Conservation (phyloP, 345 rosid genomes). For the Salix caprea region DNA sequence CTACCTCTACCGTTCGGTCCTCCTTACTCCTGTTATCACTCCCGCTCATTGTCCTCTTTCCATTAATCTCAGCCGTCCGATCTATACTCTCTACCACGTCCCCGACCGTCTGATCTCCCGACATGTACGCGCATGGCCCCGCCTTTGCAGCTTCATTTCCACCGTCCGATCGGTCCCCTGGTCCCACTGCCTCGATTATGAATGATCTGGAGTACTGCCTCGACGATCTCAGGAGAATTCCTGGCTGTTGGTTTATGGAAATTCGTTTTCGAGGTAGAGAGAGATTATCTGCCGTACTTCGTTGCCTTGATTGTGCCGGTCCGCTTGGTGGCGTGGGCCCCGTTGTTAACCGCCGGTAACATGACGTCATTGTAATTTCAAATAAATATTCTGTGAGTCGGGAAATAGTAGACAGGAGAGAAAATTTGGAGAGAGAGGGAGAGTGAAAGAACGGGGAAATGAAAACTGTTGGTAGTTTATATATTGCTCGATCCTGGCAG, state of each 20-base stretch:
- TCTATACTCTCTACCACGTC: constrained; percentile 12
- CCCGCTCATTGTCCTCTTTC: background rate
- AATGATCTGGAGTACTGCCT: constrained; percentile 18
- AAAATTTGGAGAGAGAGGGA: background rate
- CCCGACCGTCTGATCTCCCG: constrained; percentile 29
- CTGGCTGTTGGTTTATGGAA: constrained; percentile 23
- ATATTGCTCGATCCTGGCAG: no score
- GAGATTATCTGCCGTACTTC: constrained; percentile 19
- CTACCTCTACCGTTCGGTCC: constrained; percentile 45
- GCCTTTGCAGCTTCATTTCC: constrained; percentile 25
- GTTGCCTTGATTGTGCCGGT: constrained; percentile 22
- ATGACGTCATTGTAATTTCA: constrained; percentile 40
- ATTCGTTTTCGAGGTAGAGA: constrained; percentile 20
- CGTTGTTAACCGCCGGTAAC: constrained; percentile 43
- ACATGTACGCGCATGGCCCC: constrained; percentile 38
- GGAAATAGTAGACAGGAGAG: background rate
- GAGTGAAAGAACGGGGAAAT: background rate
- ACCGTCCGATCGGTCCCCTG: constrained; percentile 40
- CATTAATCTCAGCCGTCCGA: constrained; percentile 26
- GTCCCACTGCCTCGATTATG: constrained; percentile 29
- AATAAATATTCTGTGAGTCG: background rate
- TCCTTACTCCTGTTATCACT: constrained; percentile 5
- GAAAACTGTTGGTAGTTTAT: background rate
- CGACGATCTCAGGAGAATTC: constrained; percentile 32
- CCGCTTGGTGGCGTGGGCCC: constrained; percentile 20